A percentile compares a stretch with the other conserved stretches of the same genome.
Conservation (phyloP, 345 rosid species). For the Linum usitatissimum region DNA sequence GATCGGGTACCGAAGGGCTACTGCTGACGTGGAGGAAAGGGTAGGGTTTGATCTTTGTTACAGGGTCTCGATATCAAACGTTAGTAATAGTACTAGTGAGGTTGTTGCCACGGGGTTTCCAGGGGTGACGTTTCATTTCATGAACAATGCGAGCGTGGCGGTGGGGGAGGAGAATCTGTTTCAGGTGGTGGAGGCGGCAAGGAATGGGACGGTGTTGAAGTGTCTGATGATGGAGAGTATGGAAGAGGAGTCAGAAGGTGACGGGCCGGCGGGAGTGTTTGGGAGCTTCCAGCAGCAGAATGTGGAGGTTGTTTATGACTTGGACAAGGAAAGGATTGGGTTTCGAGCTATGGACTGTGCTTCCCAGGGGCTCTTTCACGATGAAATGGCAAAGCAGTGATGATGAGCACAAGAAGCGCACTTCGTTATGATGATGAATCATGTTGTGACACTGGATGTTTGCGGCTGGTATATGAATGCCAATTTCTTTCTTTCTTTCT, state of each 20-base stretch:
- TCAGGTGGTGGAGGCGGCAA: conserved; percentile 68
- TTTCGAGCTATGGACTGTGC: conserved; percentile 75
- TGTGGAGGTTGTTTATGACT: conserved; percentile 63
- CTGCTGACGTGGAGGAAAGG: conserved; percentile 32
- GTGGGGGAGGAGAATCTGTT: conserved; percentile 51
- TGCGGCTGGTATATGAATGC: too few relatives aligned
- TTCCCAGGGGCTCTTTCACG: conserved; percentile 2
- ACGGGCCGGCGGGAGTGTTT: conserved; percentile 69
- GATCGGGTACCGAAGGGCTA: conserved; percentile 49
- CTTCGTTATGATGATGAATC: too few relatives aligned
- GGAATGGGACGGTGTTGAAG: conserved; percentile 50
- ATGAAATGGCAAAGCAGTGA: too few relatives aligned
- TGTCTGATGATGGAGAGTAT: conserved; percentile 60
- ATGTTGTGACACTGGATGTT: too few relatives aligned
- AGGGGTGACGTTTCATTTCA: conserved; percentile 49
- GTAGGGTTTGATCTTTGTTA: conserved; percentile 78
- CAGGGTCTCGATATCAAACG: conserved; percentile 28
- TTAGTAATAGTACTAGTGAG: too few relatives aligned
- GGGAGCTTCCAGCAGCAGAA: conserved; percentile 89
- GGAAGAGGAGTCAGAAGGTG: conserved; percentile 43
- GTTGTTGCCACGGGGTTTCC: conserved; percentile 28
- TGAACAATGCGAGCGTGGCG: conserved; percentile 58
- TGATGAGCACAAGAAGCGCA: too few relatives aligned
- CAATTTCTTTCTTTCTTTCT: too few relatives aligned
- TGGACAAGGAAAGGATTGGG: conserved; percentile 67